A percentile compares a stretch with the other conserved stretches of the same genome.
phyloP scores from a whole-genome alignment of 352 stramenopile genomes.

The Phytophthora brassicae region DNA sequence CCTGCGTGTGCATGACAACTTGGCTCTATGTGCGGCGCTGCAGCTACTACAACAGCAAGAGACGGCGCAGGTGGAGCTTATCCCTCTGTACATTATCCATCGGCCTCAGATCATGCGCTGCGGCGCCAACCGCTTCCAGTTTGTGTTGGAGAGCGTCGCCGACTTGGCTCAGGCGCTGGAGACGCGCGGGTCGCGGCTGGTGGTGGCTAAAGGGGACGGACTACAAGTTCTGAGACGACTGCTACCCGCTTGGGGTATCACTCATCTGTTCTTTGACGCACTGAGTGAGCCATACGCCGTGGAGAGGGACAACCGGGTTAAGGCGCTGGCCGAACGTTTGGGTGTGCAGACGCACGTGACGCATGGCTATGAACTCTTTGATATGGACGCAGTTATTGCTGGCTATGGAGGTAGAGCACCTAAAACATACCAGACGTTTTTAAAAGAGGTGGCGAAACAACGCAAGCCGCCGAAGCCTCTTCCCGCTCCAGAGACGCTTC shows the following conservation, averaged over 20 bases:
- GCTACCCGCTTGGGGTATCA: slow-evolving; percentile 85
- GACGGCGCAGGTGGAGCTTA: slow-evolving; percentile 49
- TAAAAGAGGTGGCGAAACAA: slow-evolving; percentile 52
- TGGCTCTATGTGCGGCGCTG: slow-evolving; percentile 84
- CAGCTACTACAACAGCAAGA: slow-evolving; percentile 28
- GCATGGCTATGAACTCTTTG: slow-evolving; percentile 64
- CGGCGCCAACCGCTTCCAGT: slow-evolving; percentile 85
- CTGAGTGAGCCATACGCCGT: slow-evolving; percentile 92
- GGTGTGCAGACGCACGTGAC: slow-evolving; percentile 75
- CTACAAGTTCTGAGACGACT: slow-evolving; percentile 79
- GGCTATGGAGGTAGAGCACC: slow-evolving; percentile 51
- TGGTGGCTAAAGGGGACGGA: slow-evolving; percentile 79
- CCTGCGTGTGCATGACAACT: slow-evolving; percentile 95
- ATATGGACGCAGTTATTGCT: slow-evolving; percentile 60
- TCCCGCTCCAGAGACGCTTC: slow-evolving; percentile 44
- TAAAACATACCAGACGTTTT: slow-evolving; percentile 77
- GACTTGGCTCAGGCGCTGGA: slow-evolving; percentile 73
- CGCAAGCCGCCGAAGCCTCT: slow-evolving; percentile 47
- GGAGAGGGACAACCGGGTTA: slow-evolving; percentile 68
- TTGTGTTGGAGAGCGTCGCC: slow-evolving; percentile 92
- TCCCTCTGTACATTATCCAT: slow-evolving; percentile 89
- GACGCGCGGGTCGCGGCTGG: slow-evolving; percentile 54
- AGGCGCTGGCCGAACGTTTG: slow-evolving; percentile 41
- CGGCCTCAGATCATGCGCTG: slow-evolving; percentile 84
- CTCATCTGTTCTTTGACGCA: slow-evolving; percentile 89